phyloP scores from a whole-genome alignment of 345 rosid genomes.

The Populus ilicifolia region DNA sequence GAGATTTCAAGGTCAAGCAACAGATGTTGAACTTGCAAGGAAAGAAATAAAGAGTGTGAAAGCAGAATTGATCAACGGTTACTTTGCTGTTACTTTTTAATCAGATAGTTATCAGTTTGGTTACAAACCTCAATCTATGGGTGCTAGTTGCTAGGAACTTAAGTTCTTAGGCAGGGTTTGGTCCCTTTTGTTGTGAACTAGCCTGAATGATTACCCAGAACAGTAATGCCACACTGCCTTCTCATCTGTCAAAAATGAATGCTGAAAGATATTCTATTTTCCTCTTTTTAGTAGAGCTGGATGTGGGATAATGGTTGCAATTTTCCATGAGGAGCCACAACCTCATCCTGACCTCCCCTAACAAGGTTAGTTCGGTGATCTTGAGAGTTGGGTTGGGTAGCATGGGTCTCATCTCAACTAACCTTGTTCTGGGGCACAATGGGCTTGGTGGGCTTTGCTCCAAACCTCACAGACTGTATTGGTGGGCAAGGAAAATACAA shows the following conservation, averaged over 20 bases:
- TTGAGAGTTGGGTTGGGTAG: background rate
- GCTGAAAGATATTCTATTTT: background rate
- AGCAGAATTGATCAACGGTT: conserved; percentile 40
- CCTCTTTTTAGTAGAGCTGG: background rate
- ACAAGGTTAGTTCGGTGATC: background rate
- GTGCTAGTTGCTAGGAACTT: background rate
- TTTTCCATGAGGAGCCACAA: background rate
- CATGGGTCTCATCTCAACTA: background rate
- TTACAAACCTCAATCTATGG: too few relatives aligned
- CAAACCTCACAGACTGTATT: background rate
- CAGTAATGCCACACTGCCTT: background rate
- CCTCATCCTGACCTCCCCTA: background rate
- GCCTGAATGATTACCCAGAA: background rate
- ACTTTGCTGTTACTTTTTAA: too few relatives aligned
- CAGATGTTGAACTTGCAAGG: conserved; percentile 74
- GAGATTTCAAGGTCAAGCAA: conserved; percentile 93
- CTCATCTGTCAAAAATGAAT: background rate
- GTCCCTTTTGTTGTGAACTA: background rate
- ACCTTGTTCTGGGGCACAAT: background rate
- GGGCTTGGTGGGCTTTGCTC: background rate
- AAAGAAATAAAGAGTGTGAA: conserved; percentile 69
- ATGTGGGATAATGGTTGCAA: background rate
- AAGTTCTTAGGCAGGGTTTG: background rate
- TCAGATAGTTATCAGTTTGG: background rate
- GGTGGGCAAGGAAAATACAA: background rate